Conservation (phyloP, 1,284 basidiomycete species). For the Sphagnurus paluster region DNA sequence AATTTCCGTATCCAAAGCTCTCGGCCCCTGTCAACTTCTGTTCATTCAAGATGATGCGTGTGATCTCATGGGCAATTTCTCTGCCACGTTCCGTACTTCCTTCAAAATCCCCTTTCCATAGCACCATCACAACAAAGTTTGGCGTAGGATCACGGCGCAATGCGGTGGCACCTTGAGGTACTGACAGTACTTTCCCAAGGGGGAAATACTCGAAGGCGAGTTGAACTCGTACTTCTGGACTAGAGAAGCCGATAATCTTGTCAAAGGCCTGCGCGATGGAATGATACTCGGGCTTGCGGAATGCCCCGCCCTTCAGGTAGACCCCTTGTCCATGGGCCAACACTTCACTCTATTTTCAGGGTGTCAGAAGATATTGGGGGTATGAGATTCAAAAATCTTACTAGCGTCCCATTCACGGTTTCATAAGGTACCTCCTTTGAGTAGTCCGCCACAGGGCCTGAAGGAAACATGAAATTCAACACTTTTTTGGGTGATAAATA, state of each 20-base stretch:
- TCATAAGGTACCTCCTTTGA: conserved; percentile 47
- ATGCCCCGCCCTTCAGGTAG: conserved; percentile 34
- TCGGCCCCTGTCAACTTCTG: conserved; percentile 24
- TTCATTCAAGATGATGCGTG: conserved; percentile 25
- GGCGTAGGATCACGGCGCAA: conserved; percentile 35
- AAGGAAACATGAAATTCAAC: too few relatives aligned
- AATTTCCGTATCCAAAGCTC: conserved; percentile 37
- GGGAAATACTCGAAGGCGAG: conserved; percentile 45
- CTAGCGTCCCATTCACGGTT: conserved; percentile 37
- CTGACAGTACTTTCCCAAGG: conserved; percentile 36
- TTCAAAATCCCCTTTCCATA: conserved; percentile 34
- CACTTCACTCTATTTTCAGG: conserved; percentile 24
- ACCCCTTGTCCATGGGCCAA: conserved; percentile 29
- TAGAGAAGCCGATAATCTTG: conserved; percentile 22
- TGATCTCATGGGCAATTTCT: conserved; percentile 26
- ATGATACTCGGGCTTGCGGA: conserved; percentile 23
- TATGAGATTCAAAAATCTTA: conserved; percentile 6
- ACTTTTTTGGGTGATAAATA: not conserved
- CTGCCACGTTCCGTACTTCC: conserved; percentile 17
- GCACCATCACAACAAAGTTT: conserved; percentile 28
- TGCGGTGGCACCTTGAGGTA: conserved; percentile 39
- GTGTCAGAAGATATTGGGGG: not conserved
- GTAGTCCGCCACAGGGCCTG: conserved; percentile 40
- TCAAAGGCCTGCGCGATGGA: conserved; percentile 26
- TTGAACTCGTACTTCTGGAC: conserved; percentile 22